These are phyloP conservation scores for Fusarium neocosmosporiellum DNA, from an alignment of 2,329 filamentous ascomycete species.

Conservation along the genomic window DNA sequence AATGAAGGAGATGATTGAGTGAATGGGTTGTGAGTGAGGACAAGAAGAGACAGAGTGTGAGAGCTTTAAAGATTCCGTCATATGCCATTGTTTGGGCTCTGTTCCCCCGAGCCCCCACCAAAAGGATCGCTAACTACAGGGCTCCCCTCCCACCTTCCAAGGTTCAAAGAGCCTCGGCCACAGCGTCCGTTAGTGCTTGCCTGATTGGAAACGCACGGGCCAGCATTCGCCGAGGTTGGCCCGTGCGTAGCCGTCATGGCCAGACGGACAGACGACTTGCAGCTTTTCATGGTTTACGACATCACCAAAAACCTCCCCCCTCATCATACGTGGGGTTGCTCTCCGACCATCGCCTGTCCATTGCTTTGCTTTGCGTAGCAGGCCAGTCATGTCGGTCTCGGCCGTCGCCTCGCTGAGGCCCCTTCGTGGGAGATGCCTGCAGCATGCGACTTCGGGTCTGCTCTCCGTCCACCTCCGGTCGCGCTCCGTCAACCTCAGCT, in stretches of 20 bases:
- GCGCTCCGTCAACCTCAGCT: constrained; percentile 40
- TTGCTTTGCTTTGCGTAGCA: constrained; percentile 5
- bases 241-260: constrained; percentile 36
- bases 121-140: background rate
- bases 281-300: constrained; percentile 26
- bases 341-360: constrained; percentile 8
- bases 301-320: constrained; percentile 7
- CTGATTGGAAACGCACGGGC: constrained; percentile 32
- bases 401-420: constrained; percentile 50
- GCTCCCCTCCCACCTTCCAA: background rate
- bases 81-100: constrained; percentile 14
- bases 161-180: constrained; percentile 17
- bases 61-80: constrained; percentile 36
- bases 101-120: background rate
- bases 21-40: background rate
- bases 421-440: constrained; percentile 45
- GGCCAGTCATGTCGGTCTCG: constrained; percentile 48
- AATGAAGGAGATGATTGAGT: background rate
- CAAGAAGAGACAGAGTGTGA: background rate
- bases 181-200: background rate
- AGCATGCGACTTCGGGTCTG: constrained; percentile 44
- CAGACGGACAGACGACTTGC: constrained; percentile 14
- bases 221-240: constrained; percentile 31
- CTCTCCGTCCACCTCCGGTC: constrained; percentile 49
- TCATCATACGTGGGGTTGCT: background rate